Conservation (phyloP, 495 filamentous ascomycete species). For the Umbilicaria muhlenbergii region DNA sequence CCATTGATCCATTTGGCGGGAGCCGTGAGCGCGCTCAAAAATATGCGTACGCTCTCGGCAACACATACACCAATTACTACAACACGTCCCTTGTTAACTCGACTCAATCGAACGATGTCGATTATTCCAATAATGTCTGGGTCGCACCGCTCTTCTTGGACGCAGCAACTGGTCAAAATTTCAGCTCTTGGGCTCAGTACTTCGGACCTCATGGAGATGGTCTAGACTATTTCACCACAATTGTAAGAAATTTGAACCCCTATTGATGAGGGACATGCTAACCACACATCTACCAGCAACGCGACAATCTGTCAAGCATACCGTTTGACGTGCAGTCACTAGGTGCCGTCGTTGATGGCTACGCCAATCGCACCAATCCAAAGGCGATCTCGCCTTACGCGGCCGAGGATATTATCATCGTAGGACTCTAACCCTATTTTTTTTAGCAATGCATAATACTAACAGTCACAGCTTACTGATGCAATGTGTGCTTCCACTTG, state of each 20-base stretch:
- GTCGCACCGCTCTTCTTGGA: conserved; percentile 25
- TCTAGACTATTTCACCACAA: conserved; percentile 30
- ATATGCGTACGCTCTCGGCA: conserved; percentile 26
- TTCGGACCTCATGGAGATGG: conserved; percentile 28
- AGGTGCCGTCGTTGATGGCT: conserved; percentile 24
- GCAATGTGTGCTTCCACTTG: conserved; percentile 35
- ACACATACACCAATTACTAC: conserved; percentile 22
- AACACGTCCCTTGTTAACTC: conserved; percentile 7
- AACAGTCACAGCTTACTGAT: conserved; percentile 22
- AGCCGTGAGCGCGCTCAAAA: conserved; percentile 27
- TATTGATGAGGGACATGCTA: background rate
- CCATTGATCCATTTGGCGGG: conserved; percentile 25
- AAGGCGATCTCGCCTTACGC: conserved; percentile 23
- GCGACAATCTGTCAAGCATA: conserved; percentile 33
- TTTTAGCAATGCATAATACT: background rate
- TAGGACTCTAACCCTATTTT: conserved; percentile 2
- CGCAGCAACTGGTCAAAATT: conserved; percentile 26
- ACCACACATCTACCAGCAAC: conserved; percentile 12
- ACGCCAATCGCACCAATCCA: conserved; percentile 18
- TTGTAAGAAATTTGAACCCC: conserved; percentile 5
- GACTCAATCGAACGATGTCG: conserved; percentile 7
- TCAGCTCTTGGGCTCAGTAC: conserved; percentile 37
- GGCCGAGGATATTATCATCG: conserved; percentile 34
- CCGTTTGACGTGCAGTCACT: conserved; percentile 18
- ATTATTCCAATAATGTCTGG: conserved; percentile 22